These are phyloP conservation scores for Neurospora sp. DNA, from an alignment of 495 filamentous ascomycete genomes.

Conservation along the genomic window DNA sequence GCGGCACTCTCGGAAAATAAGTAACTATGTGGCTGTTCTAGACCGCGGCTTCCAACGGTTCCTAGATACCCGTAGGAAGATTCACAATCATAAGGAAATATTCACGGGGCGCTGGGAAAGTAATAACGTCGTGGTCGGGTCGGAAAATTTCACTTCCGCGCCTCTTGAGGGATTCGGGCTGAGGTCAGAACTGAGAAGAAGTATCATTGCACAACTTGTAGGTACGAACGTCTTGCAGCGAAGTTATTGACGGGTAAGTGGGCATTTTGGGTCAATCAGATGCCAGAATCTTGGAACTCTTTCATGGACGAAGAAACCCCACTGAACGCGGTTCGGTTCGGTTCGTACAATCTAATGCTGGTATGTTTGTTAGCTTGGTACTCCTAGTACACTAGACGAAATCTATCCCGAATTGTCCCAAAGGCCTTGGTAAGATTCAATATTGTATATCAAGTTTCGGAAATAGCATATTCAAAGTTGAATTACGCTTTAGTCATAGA, in stretches of 20 bases:
- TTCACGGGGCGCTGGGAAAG: neutral
- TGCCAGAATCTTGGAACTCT: neutral
- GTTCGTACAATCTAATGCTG: too few species aligned
- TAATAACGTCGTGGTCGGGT: neutral
- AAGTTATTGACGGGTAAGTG: neutral
- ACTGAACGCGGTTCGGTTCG: too few species aligned
- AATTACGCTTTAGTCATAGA: too few species aligned
- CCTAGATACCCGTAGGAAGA: constrained; percentile 3
- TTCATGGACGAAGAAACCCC: neutral
- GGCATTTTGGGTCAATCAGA: neutral
- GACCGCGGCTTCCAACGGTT: constrained; percentile 1
- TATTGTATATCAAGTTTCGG: too few species aligned
- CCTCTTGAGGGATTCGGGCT: neutral
- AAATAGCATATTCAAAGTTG: too few species aligned
- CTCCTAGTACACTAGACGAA: too few species aligned
- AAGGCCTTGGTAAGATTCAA: too few species aligned
- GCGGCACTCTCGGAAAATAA: neutral
- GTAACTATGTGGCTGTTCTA: neutral
- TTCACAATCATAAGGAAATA: neutral
- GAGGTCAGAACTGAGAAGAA: neutral
- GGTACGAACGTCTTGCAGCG: neutral
- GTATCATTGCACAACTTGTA: neutral
- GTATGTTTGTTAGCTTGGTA: too few species aligned
- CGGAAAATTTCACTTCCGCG: neutral
- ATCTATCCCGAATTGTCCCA: too few species aligned